These are phyloP conservation scores for Aspergillus flavus DNA, from an alignment of 2,329 filamentous ascomycete species.

Conservation along the genomic window DNA sequence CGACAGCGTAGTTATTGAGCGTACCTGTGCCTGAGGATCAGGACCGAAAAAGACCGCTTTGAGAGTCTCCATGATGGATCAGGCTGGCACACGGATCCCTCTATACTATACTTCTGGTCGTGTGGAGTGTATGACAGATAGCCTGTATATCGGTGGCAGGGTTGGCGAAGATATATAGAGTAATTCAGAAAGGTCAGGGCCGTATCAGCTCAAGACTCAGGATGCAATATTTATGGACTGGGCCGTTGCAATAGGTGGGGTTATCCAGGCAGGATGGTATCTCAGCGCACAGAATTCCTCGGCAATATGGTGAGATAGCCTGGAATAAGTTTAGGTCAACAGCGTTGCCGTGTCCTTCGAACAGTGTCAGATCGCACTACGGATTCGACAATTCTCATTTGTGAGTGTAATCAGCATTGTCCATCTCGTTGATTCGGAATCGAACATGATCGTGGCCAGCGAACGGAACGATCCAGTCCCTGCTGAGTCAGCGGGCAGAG, in stretches of 20 bases:
- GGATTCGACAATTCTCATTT: neutral
- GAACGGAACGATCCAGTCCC: neutral
- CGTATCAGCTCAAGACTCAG: neutral
- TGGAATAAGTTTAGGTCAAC: neutral
- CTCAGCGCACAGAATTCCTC: neutral
- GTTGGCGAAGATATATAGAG: neutral
- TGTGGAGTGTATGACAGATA: neutral
- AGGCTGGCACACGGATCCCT: constrained; percentile 4
- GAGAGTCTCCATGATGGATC: constrained; percentile 75
- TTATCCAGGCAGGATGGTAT: neutral
- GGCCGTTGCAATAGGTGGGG: neutral
- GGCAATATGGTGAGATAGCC: neutral
- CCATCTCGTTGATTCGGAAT: neutral
- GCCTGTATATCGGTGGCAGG: neutral
- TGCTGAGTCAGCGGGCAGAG: neutral
- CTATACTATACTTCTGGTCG: neutral
- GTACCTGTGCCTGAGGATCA: constrained; percentile 88
- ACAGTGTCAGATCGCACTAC: neutral
- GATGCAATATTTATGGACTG: neutral
- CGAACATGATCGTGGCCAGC: neutral
- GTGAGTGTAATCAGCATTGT: neutral
- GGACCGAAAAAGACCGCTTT: constrained; percentile 87
- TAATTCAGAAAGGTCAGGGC: neutral
- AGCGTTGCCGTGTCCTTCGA: neutral
- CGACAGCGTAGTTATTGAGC: constrained; percentile 22